Base-by-base conservation (phyloP, 331 rosid genomes). In the Rhamnella rubrinervis region DNA sequence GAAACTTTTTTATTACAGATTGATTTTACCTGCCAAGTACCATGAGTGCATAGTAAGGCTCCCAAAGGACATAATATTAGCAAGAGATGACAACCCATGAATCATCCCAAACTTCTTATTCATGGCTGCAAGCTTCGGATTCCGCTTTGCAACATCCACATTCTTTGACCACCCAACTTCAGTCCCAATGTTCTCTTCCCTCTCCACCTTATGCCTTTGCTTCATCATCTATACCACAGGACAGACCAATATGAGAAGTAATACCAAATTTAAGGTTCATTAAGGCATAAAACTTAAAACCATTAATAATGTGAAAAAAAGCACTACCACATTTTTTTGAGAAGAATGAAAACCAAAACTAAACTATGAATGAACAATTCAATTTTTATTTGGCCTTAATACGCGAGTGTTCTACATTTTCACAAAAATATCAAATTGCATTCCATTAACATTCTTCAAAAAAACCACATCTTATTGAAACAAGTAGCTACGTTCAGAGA, bases 61-160 rank as follows among this genome's bases (percentile, higher is more conserved):
- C 25, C 98, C 97, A 77, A 91, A 93, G 17, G 98, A 77, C 85
- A 93, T 66, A 77, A 93, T 91, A 76, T 93, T 93, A 21, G 98
- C 97, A 21, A 93, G 97, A 46, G 98, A 91, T 53, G 98, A 93
- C 55, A 93, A 74, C 37, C 98, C 98, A 68, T 93, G 98, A 84
- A 93, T 85, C 98, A 93, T 91, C 73, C 98, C 98, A 26, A 93
- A 93, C 75, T 91, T 93, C 92, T 93, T 93, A 69, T 93, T 91
- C 95, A 93, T 91, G 61, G 96, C 92, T 61, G 89, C 88, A 60
- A 93, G 96, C 82, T 91, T 85, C n/a, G 98, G 96, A 65, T 93
- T 89, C 73, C 35, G 78, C 77, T 91, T 89, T 31, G 98, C 98
- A 53, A 87, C 97, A 78, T 91, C 90, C 67, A 87, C 88, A 71